phyloP scores from a whole-genome alignment of 225 moss, liverwort and hornwort genomes.

The Physcomitrellopsis africana region DNA sequence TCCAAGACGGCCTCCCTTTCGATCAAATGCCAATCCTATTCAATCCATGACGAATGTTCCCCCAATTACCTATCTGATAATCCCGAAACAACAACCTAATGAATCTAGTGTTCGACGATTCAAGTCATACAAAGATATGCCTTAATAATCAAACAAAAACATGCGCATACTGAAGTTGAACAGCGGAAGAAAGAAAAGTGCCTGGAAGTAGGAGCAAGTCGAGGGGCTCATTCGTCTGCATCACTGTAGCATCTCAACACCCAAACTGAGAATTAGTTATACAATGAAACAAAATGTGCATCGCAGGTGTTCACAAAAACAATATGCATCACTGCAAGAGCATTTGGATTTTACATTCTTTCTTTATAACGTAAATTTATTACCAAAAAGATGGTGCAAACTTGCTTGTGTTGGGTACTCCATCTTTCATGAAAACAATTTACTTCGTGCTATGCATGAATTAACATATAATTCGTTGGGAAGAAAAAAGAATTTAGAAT shows the following conservation, averaged over 20 bases:
- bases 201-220: constrained; percentile 90
- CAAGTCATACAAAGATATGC: neutral
- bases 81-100: neutral
- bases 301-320: neutral
- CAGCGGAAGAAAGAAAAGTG: constrained; percentile 29
- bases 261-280: constrained; percentile 26
- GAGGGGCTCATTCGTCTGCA: constrained; percentile 75
- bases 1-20: constrained; percentile 83
- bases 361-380: neutral
- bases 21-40: constrained; percentile 90
- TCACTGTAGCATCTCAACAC: constrained; percentile 57
- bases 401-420: neutral
- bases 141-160: constrained; percentile 5
- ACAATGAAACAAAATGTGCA: constrained; percentile 3
- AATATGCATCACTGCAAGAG: constrained; percentile 21
- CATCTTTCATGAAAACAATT: neutral
- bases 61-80: constrained; percentile 13
- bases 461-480: too few relatives aligned
- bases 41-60: constrained; percentile 26
- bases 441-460: too few relatives aligned
- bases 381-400: neutral
- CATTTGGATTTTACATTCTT: neutral
- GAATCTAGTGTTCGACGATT: constrained; percentile 3
- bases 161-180: constrained; percentile 16
- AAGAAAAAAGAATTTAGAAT: too few relatives aligned